Percentiles rank a stretch among this genome's conserved stretches.
Conservation (phyloP, 345 rosid genomes). For the Mercurialis annua region DNA sequence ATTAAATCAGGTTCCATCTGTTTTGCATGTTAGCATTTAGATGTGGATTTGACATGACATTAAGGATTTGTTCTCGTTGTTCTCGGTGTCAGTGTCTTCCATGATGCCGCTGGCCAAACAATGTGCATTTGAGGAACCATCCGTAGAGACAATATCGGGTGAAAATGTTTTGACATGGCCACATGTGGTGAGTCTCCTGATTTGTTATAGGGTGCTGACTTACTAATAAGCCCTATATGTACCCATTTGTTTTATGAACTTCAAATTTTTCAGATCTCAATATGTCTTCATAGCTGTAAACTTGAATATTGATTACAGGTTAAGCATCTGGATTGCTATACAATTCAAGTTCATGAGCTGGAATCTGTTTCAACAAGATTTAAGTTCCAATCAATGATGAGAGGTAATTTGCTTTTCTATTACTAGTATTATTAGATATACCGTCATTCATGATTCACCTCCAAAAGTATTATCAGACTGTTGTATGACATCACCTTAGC, state of each 20-base stretch:
- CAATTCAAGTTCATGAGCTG: constrained; percentile 67
- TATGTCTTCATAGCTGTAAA: background rate
- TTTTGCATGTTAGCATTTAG: background rate
- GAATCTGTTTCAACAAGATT: constrained; percentile 72
- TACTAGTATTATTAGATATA: background rate
- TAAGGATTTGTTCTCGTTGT: constrained; percentile 1
- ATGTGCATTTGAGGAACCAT: constrained; percentile 95
- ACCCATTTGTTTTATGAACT: background rate
- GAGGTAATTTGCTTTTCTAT: constrained; percentile 43
- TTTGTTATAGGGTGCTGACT: constrained; percentile 10
- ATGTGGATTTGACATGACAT: constrained; percentile 11
- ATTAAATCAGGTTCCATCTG: background rate
- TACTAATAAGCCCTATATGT: background rate
- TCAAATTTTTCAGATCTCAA: background rate
- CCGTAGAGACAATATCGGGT: constrained; percentile 82
- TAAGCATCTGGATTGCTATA: constrained; percentile 79
- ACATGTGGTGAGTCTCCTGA: constrained; percentile 61
- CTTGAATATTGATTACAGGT: constrained; percentile 43
- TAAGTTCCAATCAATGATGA: constrained; percentile 91
- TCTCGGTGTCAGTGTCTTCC: constrained; percentile 80
- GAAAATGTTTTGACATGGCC: constrained; percentile 95
- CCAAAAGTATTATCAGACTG: background rate
- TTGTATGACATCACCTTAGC: no score
- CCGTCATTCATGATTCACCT: background rate
- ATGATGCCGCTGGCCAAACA: constrained; percentile 92